Conservation (phyloP, 495 filamentous ascomycete genomes). For the Neurospora sp. region DNA sequence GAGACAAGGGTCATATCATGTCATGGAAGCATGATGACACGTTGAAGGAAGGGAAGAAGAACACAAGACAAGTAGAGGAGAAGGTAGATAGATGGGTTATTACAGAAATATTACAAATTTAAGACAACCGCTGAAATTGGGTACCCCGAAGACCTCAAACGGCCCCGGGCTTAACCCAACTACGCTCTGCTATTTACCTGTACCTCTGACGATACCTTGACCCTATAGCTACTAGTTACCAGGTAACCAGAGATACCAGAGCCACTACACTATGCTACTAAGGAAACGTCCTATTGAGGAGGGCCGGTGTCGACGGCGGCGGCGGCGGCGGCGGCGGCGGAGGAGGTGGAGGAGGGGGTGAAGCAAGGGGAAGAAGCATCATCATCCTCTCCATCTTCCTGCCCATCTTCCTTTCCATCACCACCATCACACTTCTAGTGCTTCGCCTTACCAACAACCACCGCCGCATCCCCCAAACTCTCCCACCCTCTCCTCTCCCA, state of each 20-base stretch:
- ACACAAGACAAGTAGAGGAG: too few relatives aligned
- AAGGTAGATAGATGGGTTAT: too few relatives aligned
- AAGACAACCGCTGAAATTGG: not conserved
- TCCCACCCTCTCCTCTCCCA: slow-evolving; percentile 63
- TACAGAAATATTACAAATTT: not conserved
- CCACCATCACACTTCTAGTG: not conserved
- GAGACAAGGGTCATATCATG: too few relatives aligned
- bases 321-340: not conserved
- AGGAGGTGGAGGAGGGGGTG: not conserved
- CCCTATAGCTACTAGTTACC: too few relatives aligned
- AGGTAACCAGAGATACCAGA: not conserved
- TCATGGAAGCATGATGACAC: too few relatives aligned
- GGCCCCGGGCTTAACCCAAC: not conserved
- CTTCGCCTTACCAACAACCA: slow-evolving; percentile 3
- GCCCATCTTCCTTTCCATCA: not conserved
- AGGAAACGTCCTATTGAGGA: not conserved
- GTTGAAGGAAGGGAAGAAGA: too few relatives aligned
- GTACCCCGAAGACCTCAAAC: not conserved
- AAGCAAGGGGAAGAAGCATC: not conserved
- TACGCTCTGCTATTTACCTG: not conserved
- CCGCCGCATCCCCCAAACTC: slow-evolving; percentile 21
- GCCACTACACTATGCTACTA: not conserved
- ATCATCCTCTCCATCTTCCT: not conserved
- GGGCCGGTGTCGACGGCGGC: not conserved
- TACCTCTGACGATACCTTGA: not conserved